phyloP scores from a whole-genome alignment of 2,329 filamentous ascomycete genomes.

The Gliomastix tumulicola region DNA sequence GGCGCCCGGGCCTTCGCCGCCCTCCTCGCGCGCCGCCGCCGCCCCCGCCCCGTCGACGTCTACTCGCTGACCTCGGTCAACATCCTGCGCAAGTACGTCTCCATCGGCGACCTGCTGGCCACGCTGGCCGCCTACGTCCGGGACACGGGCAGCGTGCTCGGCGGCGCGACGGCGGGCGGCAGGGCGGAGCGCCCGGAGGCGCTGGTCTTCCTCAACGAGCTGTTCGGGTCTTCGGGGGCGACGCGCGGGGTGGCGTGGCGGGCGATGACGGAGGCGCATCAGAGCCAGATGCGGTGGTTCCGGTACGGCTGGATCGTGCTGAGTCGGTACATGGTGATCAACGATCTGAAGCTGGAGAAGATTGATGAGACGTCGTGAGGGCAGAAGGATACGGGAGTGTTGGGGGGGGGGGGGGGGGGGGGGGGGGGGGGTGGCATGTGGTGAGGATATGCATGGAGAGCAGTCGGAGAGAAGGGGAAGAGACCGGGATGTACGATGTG shows the following conservation, averaged over 20 bases:
- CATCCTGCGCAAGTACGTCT: slow-evolving; percentile 73
- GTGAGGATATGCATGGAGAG: too few relatives aligned
- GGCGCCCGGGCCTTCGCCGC: slow-evolving; percentile 70
- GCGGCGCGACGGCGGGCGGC: slow-evolving; percentile 17
- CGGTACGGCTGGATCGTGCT: slow-evolving; percentile 90
- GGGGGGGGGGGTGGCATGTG: too few relatives aligned
- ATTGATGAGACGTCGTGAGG: too few relatives aligned
- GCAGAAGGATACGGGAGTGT: too few relatives aligned
- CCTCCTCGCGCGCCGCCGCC: slow-evolving; percentile 54
- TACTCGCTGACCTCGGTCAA: slow-evolving; percentile 76
- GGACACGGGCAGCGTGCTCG: slow-evolving; percentile 24
- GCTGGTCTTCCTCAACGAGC: slow-evolving; percentile 65
- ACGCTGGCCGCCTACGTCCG: slow-evolving; percentile 57
- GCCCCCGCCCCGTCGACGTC: slow-evolving; percentile 66
- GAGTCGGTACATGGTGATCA: slow-evolving; percentile 92
- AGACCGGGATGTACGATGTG: too few relatives aligned
- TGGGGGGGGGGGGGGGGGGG: too few relatives aligned
- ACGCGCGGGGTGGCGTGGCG: slow-evolving; percentile 53
- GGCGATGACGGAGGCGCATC: slow-evolving; percentile 86
- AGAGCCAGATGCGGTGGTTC: slow-evolving; percentile 98
- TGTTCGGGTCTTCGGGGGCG: slow-evolving; percentile 47
- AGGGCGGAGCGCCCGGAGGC: slow-evolving; percentile 44
- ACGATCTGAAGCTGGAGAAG: slow-evolving; percentile 64
- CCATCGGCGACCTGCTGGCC: slow-evolving; percentile 66
- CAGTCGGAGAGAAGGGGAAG: too few relatives aligned